These are phyloP conservation scores for Monosporascus sp. DNA, from an alignment of 2,329 filamentous ascomycete species.

Conservation along the genomic window DNA sequence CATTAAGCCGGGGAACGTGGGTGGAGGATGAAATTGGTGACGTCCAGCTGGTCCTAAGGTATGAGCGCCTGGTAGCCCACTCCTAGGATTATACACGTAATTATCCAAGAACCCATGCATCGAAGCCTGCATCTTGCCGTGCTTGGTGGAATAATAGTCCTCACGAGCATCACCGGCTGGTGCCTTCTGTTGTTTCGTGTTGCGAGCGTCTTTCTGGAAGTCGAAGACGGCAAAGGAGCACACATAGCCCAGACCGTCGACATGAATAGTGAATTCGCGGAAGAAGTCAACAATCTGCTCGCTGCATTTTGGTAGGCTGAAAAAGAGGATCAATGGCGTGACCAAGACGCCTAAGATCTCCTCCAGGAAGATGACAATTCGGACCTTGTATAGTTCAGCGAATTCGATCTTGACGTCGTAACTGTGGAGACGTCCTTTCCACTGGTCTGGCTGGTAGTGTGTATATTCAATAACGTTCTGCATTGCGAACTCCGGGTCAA, in stretches of 20 bases:
- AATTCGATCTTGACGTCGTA: constrained; percentile 92
- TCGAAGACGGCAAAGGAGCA: constrained; percentile 98
- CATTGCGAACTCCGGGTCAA: constrained; percentile 87
- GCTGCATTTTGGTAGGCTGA: constrained; percentile 79
- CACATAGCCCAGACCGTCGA: constrained; percentile 91
- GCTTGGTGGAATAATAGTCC: constrained; percentile 91
- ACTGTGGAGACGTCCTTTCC: constrained; percentile 85
- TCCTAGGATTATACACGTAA: constrained; percentile 72
- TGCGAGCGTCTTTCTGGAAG: constrained; percentile 73
- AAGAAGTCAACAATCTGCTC: constrained; percentile 97
- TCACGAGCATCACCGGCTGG: constrained; percentile 64
- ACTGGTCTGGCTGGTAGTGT: constrained; percentile 84
- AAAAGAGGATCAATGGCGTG: constrained; percentile 83
- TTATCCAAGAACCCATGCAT: constrained; percentile 94
- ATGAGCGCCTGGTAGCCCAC: constrained; percentile 57
- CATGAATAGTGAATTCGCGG: constrained; percentile 93
- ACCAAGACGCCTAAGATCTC: constrained; percentile 90
- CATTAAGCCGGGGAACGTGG: constrained; percentile 66
- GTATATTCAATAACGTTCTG: constrained; percentile 88
- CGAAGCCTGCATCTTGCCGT: constrained; percentile 97
- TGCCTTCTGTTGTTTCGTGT: constrained; percentile 33
- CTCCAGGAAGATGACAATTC: constrained; percentile 85
- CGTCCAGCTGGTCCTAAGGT: constrained; percentile 44
- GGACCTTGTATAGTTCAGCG: constrained; percentile 83
- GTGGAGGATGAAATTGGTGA: constrained; percentile 67